A percentile compares a stretch with the other conserved stretches of the same genome.
These are phyloP conservation scores for Microcera coccophila DNA, from an alignment of 2,329 filamentous ascomycete species.

Conservation along the genomic window DNA sequence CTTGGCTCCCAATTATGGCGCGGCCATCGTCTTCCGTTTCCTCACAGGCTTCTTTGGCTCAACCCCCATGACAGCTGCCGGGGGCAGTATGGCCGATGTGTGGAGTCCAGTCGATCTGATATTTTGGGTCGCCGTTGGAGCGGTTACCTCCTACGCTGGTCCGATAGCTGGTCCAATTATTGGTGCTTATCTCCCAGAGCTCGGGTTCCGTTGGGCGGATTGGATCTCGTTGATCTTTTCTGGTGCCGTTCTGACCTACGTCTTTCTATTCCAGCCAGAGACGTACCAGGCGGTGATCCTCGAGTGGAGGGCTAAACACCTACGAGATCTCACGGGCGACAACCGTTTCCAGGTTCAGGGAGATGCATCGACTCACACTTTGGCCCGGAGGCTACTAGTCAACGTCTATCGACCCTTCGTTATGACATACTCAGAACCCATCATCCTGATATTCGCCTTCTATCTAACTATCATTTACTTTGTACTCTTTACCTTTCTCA, in stretches of 20 bases:
- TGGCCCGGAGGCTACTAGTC: constrained; percentile 50
- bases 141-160: constrained; percentile 41
- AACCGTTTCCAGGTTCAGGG: constrained; percentile 58
- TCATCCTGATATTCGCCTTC: constrained; percentile 41
- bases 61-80: constrained; percentile 41
- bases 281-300: constrained; percentile 58
- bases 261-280: constrained; percentile 61
- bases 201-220: constrained; percentile 63
- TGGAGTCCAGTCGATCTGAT: constrained; percentile 34
- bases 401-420: constrained; percentile 41
- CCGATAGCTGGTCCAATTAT: constrained; percentile 39
- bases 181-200: constrained; percentile 52
- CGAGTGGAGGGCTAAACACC: constrained; percentile 54
- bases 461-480: constrained; percentile 53
- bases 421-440: constrained; percentile 35
- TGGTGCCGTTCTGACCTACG: constrained; percentile 50
- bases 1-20: constrained; percentile 39
- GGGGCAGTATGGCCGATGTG: constrained; percentile 42
- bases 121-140: constrained; percentile 43
- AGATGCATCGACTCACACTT: constrained; percentile 48
- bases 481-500: constrained; percentile 51
- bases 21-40: constrained; percentile 46
- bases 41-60: constrained; percentile 45
- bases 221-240: constrained; percentile 64
- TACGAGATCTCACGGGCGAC: constrained; percentile 60